A percentile compares a stretch with the other conserved stretches of the same genome.
Evolutionary conservation across 75 land plant genomes (phyloP).

Genomic region (Sequoia sempervirens): DNA sequence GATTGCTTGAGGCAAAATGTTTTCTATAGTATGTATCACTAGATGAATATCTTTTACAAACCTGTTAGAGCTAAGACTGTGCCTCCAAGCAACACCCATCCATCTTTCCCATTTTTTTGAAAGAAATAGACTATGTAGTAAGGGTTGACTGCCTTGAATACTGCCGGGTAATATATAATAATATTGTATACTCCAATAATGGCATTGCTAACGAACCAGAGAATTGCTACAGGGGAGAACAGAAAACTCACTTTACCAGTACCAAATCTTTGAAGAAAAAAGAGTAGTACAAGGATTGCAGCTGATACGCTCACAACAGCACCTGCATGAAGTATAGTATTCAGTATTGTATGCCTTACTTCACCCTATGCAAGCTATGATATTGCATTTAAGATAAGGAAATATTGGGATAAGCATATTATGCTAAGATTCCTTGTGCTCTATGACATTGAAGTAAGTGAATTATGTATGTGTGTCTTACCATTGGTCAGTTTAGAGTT

Average conservation of each 20-base stretch:
- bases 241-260: slow-evolving; percentile 42
- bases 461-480: slow-evolving; percentile 14
- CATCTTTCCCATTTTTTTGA: slow-evolving; percentile 18
- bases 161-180: slow-evolving; percentile 20
- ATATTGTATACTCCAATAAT: slow-evolving; percentile 50
- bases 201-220: slow-evolving; percentile 39
- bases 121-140: slow-evolving; percentile 39
- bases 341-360: not conserved
- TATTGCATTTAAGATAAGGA: not conserved
- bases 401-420: not conserved
- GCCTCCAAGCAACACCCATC: slow-evolving; percentile 42
- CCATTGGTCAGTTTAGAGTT: slow-evolving; percentile 27
- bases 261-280: slow-evolving; percentile 43
- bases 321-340: slow-evolving; percentile 12
- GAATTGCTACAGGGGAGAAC: slow-evolving; percentile 49
- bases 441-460: not conserved
- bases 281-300: slow-evolving; percentile 33
- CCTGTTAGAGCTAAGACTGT: slow-evolving; percentile 53
- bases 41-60: not conserved
- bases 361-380: not conserved
- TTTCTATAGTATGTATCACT: not conserved
- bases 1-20: not conserved
- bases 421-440: not conserved
- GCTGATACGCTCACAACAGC: slow-evolving; percentile 29
- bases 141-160: slow-evolving; percentile 46